phyloP scores from a whole-genome alignment of 73 alveolate species.

The Paramecium sonneborni region DNA sequence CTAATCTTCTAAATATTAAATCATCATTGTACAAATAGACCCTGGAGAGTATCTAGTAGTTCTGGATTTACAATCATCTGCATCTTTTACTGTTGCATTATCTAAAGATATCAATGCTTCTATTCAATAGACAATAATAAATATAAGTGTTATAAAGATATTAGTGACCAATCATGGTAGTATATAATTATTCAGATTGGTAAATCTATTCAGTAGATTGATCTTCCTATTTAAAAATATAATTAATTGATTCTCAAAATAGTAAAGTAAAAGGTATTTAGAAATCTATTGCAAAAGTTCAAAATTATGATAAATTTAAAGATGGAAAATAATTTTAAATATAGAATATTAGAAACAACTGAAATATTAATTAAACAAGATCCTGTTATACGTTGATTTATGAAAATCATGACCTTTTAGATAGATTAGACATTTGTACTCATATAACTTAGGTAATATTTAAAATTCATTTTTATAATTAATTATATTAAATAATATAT shows the following conservation, averaged over 20 bases:
- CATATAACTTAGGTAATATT: too few species aligned
- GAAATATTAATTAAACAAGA: constrained; percentile 25
- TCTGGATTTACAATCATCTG: constrained; percentile 53
- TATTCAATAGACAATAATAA: background rate
- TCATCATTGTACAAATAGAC: background rate
- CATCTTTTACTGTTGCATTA: constrained; percentile 5
- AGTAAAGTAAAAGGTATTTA: background rate
- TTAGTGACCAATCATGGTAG: background rate
- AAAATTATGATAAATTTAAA: background rate
- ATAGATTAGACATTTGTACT: constrained; percentile 20
- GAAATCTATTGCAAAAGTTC: background rate
- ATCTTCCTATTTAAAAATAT: background rate
- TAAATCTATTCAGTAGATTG: background rate
- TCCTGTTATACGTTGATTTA: background rate
- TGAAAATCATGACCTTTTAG: constrained; percentile 31
- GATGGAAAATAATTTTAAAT: background rate
- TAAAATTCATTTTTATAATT: too few species aligned
- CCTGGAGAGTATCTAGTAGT: background rate
- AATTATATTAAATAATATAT: too few species aligned
- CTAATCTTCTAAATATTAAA: background rate
- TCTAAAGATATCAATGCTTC: background rate
- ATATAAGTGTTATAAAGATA: constrained; percentile 38
- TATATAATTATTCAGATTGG: background rate
- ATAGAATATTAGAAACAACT: constrained; percentile 13
- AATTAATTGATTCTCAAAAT: constrained; percentile 14